These are phyloP conservation scores for Phytopythium helicoides DNA, from an alignment of 352 stramenopile genomes.

Conservation along the genomic window DNA sequence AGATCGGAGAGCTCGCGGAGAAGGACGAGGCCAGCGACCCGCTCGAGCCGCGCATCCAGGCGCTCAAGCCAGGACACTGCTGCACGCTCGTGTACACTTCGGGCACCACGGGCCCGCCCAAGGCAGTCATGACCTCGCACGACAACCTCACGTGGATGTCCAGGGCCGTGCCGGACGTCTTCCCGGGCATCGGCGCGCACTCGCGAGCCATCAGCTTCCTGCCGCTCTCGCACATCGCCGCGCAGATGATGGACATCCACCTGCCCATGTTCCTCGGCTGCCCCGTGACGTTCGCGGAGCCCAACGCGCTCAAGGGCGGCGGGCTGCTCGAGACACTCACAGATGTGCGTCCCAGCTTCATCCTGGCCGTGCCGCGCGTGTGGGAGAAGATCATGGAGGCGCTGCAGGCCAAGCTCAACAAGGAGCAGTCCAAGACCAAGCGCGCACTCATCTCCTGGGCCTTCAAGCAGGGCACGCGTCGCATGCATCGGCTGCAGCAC, in stretches of 20 bases:
- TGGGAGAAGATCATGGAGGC: constrained; percentile 78
- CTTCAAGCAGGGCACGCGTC: constrained; percentile 47
- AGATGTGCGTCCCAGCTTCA: constrained; percentile 45
- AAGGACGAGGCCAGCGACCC: not conserved
- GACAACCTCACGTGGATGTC: constrained; percentile 54
- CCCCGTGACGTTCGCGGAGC: constrained; percentile 55
- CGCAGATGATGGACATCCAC: constrained; percentile 66
- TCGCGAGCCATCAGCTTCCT: constrained; percentile 62
- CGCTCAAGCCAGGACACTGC: constrained; percentile 40
- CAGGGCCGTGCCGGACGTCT: constrained; percentile 29
- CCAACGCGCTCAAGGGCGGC: constrained; percentile 60
- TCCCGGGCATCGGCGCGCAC: constrained; percentile 28
- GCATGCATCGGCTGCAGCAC: constrained; percentile 1
- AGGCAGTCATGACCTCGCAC: constrained; percentile 53
- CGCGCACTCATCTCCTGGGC: constrained; percentile 76
- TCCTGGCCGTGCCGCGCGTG: constrained; percentile 73
- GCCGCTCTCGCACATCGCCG: constrained; percentile 71
- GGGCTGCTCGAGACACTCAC: constrained; percentile 52
- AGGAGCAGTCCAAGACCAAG: constrained; percentile 39
- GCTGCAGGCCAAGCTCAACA: constrained; percentile 28
- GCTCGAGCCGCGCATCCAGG: constrained; percentile 8
- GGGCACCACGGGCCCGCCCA: constrained; percentile 49
- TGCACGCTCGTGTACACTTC: constrained; percentile 87
- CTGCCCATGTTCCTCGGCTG: constrained; percentile 42
- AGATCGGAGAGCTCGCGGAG: constrained; percentile 22